phyloP scores from a whole-genome alignment of 208 protist species.

The Angomonas deanei region DNA sequence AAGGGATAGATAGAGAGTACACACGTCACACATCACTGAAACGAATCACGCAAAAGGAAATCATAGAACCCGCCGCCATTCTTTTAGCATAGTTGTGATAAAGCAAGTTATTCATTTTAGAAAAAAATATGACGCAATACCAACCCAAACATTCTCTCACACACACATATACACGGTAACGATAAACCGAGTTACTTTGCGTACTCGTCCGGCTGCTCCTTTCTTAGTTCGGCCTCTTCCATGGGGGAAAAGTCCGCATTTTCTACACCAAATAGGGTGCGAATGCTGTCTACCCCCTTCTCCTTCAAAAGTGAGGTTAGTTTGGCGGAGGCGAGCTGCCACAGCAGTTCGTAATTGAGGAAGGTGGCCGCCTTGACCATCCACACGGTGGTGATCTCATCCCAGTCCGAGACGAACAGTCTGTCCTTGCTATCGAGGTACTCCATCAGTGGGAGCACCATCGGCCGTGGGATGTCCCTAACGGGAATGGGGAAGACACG shows the following conservation, averaged over 20 bases:
- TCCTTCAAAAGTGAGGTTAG: slow-evolving; percentile 75
- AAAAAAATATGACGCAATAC: no score
- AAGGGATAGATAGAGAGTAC: background rate
- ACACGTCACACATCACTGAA: background rate
- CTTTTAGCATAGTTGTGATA: no score
- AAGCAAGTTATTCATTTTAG: no score
- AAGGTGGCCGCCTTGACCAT: slow-evolving; percentile 87
- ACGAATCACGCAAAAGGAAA: no score
- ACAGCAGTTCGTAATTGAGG: slow-evolving; percentile 81
- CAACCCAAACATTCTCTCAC: no score
- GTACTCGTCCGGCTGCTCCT: slow-evolving; percentile 50
- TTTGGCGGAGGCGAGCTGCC: slow-evolving; percentile 82
- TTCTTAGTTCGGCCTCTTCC: slow-evolving; percentile 80
- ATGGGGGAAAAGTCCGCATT: slow-evolving; percentile 70
- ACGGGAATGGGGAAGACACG: slow-evolving; percentile 38
- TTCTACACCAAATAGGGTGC: slow-evolving; percentile 80
- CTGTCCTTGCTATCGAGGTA: slow-evolving; percentile 68
- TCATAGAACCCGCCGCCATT: no score
- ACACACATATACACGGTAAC: no score
- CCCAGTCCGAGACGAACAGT: slow-evolving; percentile 64
- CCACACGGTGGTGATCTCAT: slow-evolving; percentile 57
- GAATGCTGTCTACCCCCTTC: slow-evolving; percentile 85
- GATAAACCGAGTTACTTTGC: no score
- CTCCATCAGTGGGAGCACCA: slow-evolving; percentile 62
- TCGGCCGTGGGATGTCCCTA: slow-evolving; percentile 64